Evolutionary conservation across 2,329 filamentous ascomycete genomes (phyloP), one percentile per base, ranked within the genome.

Genomic region (Fusarium mangiferae): DNA sequence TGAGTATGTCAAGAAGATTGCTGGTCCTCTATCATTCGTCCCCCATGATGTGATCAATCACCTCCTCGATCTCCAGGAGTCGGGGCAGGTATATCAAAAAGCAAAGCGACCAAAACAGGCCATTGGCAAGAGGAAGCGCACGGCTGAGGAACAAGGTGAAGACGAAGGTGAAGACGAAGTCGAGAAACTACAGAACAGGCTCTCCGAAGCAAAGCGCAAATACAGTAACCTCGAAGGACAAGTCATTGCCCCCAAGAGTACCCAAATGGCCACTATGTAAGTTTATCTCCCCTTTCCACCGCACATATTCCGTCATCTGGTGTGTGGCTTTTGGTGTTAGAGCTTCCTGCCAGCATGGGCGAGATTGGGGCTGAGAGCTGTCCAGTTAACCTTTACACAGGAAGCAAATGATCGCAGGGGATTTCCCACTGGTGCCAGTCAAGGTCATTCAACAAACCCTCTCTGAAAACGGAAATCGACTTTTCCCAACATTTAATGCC

Each of bases 121-220:
- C 14, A 62, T 61, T 6, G 74, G 75, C 33, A 88, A 88, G 75
- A 80, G 86, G 18, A 88, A 88, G 74, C 81, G 83, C 22, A 68
- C 76, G 2, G 70, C 76, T 3, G 76, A 72, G 1, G 71, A 73
- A 7, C 65, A 74, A 42, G 68, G 75, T 14, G 75, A 78, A 26
- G 69, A 59, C 28, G 69, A 59, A 18, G 55, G 49, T 24, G 71
- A 58, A 22, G 55, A 58, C 13, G 33, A 36, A 22, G 18, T 5
- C 24, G 30, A 38, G 20, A 28, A 55, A 55, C 36, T 48, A 10
- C 46, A 70, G 24, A 42, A 66, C 20, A 63, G 74, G 68, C 70
- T 74, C 26, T 56, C 36, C 2, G 45, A 48, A 66, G 74, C 56
- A 14, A 76, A 68, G 39, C 70, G 62, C 36, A 68, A 59, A 33